Evolutionary conservation across 2,329 filamentous ascomycete species (phyloP), one percentile per base, ranked within the genome.

Genomic region (Acrocalymma vagum): DNA sequence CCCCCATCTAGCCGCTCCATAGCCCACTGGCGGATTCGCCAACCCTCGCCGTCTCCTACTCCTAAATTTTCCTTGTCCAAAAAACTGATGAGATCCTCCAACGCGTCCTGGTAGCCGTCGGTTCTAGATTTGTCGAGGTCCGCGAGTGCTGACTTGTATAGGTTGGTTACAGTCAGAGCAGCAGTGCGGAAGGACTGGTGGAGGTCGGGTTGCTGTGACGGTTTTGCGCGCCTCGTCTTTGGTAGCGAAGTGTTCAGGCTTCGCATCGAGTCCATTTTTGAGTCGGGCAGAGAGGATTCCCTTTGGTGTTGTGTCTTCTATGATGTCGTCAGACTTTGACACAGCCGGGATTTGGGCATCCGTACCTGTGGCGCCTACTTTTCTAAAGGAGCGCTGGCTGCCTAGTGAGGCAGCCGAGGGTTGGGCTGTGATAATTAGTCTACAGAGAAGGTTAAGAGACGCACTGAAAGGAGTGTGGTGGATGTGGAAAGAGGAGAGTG

Each of bases 111-210:
- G 60, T 96, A 97, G 17, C 94, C 94, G 25, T 92, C 86, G 34
- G 82, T 75, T 33, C 89, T 84, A 30, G 90, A 85, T 60, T 86
- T 85, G 33, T 86, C 79, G 66, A 94, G 86, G 32, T 89, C 88
- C 21, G 84, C 79, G 9, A 89, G 87, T 3, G 93, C 93, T 25
- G 86, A 92, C 72, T 96, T 96, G 76, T 97, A 97, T 10, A 99
- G 84, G 63, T 95, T 96, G 31, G 94, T 97, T 39, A 97, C 92
- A 5, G 91, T 95, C 22, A 96, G 79, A 14, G 94, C 94, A 22
- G 94, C 94, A 11, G 88, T 85, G 70, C 91, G 94, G 79, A 99
- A 99, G 43, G 90, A 86, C 58, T 93, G 86, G 42, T 96, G 83
- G 31, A 96, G 83, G 63, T 77, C 67, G 29, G 60, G 70, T 52